Base-by-base conservation (phyloP, 306 rosid species). In the Malus asiatica region DNA sequence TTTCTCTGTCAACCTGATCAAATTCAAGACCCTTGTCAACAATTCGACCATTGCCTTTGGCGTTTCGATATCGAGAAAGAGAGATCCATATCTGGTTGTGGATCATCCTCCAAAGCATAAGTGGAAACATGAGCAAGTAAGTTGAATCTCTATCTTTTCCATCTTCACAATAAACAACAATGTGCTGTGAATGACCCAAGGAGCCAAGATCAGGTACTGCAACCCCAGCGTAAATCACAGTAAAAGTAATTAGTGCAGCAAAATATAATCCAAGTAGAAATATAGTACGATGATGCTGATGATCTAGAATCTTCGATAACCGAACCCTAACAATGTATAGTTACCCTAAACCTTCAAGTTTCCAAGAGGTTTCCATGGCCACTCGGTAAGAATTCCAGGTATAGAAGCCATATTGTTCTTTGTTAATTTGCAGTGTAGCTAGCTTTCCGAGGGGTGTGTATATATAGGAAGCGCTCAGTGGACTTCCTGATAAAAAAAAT, bases 81-180 rank as follows among this genome's bases (percentile, higher is more conserved):
- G 87, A 27, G 52, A 86, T 86, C 96, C 96, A 90, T 11, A 88
- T 6, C 81, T 90, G 96, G 62, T 83, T 86, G 70, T 90, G 96
- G 1, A 88, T 68, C 82, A 85, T 78, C 23, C 96, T 88, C 78
- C 78, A 38, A 75, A 90, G n/a, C 70, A 88, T 9, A 3, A 58
- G 48, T 55, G 90, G 90, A 57, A 90, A 74, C 18, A 90, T 25
- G 33, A 88, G 86, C 38, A 90, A 78, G 58, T 85, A 55, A 11
- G 70, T 66, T 0, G 86, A 45, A 35, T 90, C 89, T 42, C 13
- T 84, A 48, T 81, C 79, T 23, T 72, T 38, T 60, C 65, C 59
- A 10, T 82, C 82, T 70, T 84, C 35, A 30, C 27, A 5, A 84
- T 1, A 71, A 77, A 83, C 1, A 75, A 68, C 74, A 78, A 84